Evolutionary conservation across 352 stramenopile species (phyloP), one percentile per base, ranked within the genome.

Genomic region (Globisporangium nodosum): DNA sequence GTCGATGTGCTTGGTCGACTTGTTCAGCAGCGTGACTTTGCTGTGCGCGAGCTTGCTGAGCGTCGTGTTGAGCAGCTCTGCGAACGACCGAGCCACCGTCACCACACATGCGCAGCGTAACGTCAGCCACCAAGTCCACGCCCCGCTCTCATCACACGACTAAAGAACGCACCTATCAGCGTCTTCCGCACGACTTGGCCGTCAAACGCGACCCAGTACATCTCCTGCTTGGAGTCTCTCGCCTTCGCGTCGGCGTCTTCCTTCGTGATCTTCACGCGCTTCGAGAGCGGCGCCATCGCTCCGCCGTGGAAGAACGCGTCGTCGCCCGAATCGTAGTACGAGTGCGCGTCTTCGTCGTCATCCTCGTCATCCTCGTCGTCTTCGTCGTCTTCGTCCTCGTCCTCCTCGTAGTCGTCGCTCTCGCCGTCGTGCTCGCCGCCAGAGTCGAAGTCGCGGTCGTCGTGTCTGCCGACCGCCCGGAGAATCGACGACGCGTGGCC

Each of bases 171-270:
- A 88, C 81, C 81, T 31, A 91, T 91, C 55, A 92, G 71, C 24
- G 71, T 90, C 61, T 92, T 92, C 20, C 71, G 54, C 54, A 90
- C 69, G 16, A 88, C 62, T 48, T 79, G 57, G 21, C 61, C 71
- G 56, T 92, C 80, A 56, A 90, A 90, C 1, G 75, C 66, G 42
- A 75, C 70, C 80, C 80, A 92, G 54, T 88, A 92, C 49, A 74
- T 68, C 53, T 92, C 79, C 7, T 52, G 58, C 24, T 55, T 73
- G 5, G 61, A 45, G 30, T 70, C 60, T 9, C 43, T 62, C 1
- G 52, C 24, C 20, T 64, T 63, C 37, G 37, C 57, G 3, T 75
- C 57, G 5, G 64, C 57, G 5, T 56, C 60, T 12, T 69, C 57
- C 9, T 56, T 54, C 0, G 65, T 72, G 5, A 89, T 65, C 31